Evolutionary conservation across 1,284 basidiomycete genomes (phyloP), one percentile per base, ranked within the genome.

Genomic region (Apiotrichum siamense): DNA sequence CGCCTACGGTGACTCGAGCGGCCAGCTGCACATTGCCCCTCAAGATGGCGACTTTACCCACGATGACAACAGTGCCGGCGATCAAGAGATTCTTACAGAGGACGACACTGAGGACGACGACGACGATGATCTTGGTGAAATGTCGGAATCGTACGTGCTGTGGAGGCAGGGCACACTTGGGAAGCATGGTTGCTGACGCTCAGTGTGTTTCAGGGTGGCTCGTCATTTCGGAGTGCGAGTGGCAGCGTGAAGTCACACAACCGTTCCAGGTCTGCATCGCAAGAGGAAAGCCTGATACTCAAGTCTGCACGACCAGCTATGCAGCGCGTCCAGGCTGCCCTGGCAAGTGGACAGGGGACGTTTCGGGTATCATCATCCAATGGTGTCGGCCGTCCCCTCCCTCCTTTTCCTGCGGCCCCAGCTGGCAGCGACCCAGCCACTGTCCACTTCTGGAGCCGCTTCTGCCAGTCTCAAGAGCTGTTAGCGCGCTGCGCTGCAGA

Each of bases 1-100:
- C 71, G 85, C 87, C 59, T 92, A 89, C 72, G 87, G 90, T 21
- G 69, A 70, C 32, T 66, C 64, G 17, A 66, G 62, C 52, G 66
- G 54, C 15, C 54, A 56, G 40, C 54, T 56, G n/a, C 57, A 59
- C 49, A 54, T 56, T 25, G 57, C 54, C 2, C 52, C 57, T 7
- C 52, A 52, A 42, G 52, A 57, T 23, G 54, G 56, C 11, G 59
- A 56, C 45, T 50, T 47, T 18, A 50, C 47, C 31, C 25, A 39
- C 26, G 58, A 54, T 10, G 55, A 59, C 31, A 29, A 31, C 11
- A 44, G 12, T 17, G 45, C 42, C 18, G 47, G 44, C 9, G 55
- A 50, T 24, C 54, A 55, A 24, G 55, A 57, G 12, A 49, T 55
- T 32, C 43, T 54, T 18, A 55, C 59, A 4, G 55, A 62, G 31